These are phyloP conservation scores for Chimonanthus praecox DNA, from an alignment of 164 flowering plant species.

Conservation along the genomic window DNA sequence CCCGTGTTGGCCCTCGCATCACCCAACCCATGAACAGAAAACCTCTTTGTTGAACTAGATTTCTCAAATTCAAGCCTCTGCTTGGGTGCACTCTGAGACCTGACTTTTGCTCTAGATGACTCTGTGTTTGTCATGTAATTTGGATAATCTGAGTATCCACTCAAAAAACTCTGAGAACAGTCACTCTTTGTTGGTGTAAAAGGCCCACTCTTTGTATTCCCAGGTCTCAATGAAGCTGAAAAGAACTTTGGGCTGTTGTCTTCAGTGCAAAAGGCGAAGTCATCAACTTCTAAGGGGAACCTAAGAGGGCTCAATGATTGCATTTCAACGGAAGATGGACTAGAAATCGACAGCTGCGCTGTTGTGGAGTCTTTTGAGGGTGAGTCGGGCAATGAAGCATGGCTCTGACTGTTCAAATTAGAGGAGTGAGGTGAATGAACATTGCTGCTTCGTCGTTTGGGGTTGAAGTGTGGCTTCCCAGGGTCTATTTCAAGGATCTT, in stretches of 20 bases:
- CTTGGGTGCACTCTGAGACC: conserved; percentile 87
- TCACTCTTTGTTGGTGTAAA: conserved; percentile 59
- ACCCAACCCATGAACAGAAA: conserved; percentile 18
- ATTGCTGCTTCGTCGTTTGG: conserved; percentile 18
- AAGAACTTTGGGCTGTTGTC: conserved; percentile 53
- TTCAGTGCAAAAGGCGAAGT: conserved; percentile 27
- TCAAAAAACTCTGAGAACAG: conserved; percentile 37
- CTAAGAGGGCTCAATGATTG: conserved; percentile 28
- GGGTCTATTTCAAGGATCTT: conserved; percentile 79
- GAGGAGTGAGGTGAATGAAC: conserved; percentile 16
- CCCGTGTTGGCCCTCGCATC: conserved; percentile 2
- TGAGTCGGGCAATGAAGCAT: conserved; percentile 28
- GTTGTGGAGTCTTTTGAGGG: conserved; percentile 39
- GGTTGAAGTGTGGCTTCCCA: conserved; percentile 47
- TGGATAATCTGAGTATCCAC: conserved; percentile 49
- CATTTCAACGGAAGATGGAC: conserved; percentile 34
- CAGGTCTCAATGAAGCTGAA: conserved; percentile 44
- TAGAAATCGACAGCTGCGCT: conserved; percentile 29
- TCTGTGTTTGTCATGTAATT: conserved; percentile 86
- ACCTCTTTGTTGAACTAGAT: conserved; percentile 29
- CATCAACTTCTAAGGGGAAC: conserved; percentile 25
- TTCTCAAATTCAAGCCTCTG: conserved; percentile 57
- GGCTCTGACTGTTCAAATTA: conserved; percentile 28
- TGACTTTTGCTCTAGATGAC: conserved; percentile 66
- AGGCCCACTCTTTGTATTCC: conserved; percentile 35